Base-by-base conservation (phyloP, 208 protist genomes). In the Herpetomonas samuelpessoai region DNA sequence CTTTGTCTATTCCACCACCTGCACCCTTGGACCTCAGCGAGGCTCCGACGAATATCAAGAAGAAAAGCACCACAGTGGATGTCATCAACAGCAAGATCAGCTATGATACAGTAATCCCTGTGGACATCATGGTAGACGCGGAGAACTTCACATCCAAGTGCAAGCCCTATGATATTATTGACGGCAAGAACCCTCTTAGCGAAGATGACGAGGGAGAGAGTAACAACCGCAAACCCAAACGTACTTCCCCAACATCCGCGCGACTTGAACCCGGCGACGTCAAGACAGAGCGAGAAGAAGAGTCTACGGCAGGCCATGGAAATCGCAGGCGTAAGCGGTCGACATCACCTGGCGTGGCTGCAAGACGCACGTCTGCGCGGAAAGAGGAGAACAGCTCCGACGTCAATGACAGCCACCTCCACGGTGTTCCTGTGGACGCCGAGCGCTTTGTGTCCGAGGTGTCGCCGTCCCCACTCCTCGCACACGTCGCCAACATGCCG, bases 151-250 rank as follows among this genome's bases (percentile, higher is more conserved):
- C 67, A 16, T 54, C 68, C 22, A 64, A 67, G 25, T 88, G 69
- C 57, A 86, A 89, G 49, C 76, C 71, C 2, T 89, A 74, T 46
- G 69, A 81, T 55, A 86, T 92, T 51, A 86, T 92, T 44, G 79
- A 81, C 21, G 85, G 77, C 0, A 63, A 59, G 12, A 77, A 86
- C 51, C 79, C 75, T 0, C 72, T 83, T 45, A 45, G 61, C 46
- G 76, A 77, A 27, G 71, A 77, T 16, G 26, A 31, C 0, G 58
- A 55, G 35, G 48, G 67, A 9, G n/a, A 10, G 10, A 22, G 19
- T 14, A 6, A 14, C 3, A 16, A 4, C 4, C 14, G 9, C 19
- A 10, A 22, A 14, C 6, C 49, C 19, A 21, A 19, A 7, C 4
- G 14, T 25, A 25, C 24, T 25, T 30, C 44, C 7, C 19, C 44